Percentiles rank a stretch among this genome's conserved stretches.
Evolutionary conservation across 768 basidiomycete genomes (phyloP).

Genomic region (Suillus alpinus): DNA sequence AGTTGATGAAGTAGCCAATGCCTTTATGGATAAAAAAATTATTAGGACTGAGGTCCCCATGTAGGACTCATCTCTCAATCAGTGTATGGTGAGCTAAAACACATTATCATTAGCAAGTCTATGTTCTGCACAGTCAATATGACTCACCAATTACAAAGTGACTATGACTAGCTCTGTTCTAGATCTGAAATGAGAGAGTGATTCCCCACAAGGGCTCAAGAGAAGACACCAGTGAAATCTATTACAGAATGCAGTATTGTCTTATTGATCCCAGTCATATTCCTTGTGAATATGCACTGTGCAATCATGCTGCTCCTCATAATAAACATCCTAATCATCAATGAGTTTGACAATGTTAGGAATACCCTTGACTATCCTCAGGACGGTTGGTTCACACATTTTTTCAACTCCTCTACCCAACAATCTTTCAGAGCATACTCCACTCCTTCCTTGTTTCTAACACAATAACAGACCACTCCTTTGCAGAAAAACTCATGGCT

Average conservation of each 20-base stretch:
- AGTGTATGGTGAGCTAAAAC: background rate
- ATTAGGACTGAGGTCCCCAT: background rate
- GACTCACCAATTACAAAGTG: conserved; percentile 1
- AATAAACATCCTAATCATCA: background rate
- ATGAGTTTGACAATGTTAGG: background rate
- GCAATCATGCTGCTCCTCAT: background rate
- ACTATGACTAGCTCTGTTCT: conserved; percentile 6
- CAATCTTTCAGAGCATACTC: background rate
- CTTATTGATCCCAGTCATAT: background rate
- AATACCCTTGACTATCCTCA: background rate
- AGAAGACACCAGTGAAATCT: background rate
- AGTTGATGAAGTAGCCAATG: background rate
- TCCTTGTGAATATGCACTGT: background rate
- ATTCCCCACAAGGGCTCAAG: background rate
- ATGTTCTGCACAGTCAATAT: background rate
- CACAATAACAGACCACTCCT: background rate
- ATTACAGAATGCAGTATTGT: background rate
- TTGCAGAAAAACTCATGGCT: background rate
- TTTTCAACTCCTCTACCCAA: background rate
- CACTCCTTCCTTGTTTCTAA: background rate
- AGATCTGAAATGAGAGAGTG: background rate
- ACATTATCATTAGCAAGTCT: too few species aligned
- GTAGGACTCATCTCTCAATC: background rate
- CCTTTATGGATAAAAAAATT: background rate
- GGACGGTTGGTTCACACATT: background rate